Base-by-base conservation (phyloP, 257 asterid genomes). In the Nicotiana noctiflora region DNA sequence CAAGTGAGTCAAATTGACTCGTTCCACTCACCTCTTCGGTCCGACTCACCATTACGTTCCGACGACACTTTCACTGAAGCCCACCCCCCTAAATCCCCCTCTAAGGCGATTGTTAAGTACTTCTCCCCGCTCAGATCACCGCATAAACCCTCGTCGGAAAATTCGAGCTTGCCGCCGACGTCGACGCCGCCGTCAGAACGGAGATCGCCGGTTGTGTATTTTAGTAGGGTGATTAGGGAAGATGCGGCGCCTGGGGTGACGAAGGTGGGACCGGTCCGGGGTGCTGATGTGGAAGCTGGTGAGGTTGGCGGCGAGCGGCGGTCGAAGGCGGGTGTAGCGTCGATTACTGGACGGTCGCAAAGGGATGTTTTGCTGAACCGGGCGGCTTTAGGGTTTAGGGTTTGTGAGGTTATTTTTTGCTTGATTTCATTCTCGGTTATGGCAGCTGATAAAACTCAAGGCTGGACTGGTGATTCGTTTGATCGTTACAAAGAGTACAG, bases 391-490 rank as follows among this genome's bases (percentile, higher is more conserved):
- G 94, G 87, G 34, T 84, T 94, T 74, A 87, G 98, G 80, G 85
- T 86, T 67, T 88, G 89, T 67, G 97, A 87, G 62, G 82, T 84
- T 44, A 64, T 93, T 13, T 88, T 87, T 63, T 89, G 93, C 80
- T 86, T 92, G 91, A 79, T 92, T 72, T 91, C 97, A 0, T 92
- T 92, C 55, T 88, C 95, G 15, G 95, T 92, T 15, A 91, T 95
- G 97, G 98, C 97, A 66, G 93, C 97, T 60, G 94, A 95, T 84
- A 91, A 81, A 83, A 89, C 92, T 76, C 81, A 83, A 77, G 98
- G 98, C 4, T 93, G 98, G 98, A 90, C 91, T 55, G 96, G 96
- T 23, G 97, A 95, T 88, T 93, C 98, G 0, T 95, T 87, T 59
- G 90, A 91, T 80, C 93, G 97, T 5, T 93, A 92, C 82, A 80